Evolutionary conservation across 768 basidiomycete genomes (phyloP).

Genomic region (Suillus placidus): DNA sequence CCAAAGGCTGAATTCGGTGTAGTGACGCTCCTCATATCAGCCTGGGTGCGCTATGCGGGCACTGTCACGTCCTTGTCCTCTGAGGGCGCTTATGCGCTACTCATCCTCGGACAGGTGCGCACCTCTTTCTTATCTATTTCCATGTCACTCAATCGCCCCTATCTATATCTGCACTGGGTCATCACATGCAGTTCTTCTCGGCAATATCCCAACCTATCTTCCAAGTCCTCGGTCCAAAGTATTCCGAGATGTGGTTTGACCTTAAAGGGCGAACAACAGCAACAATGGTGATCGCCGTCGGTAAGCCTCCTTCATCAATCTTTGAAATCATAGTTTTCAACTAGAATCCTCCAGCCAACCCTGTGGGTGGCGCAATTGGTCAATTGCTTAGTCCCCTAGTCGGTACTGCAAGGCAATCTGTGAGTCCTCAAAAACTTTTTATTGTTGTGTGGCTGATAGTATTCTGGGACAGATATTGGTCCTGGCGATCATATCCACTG

Average conservation of each 20-base stretch:
- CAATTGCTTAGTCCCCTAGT: conserved; percentile 72
- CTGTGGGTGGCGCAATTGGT: conserved; percentile 71
- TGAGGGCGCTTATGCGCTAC: conserved; percentile 58
- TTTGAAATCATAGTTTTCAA: neutral
- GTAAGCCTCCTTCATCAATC: conserved; percentile 25
- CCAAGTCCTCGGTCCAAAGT: conserved; percentile 78
- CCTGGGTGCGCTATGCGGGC: conserved; percentile 80
- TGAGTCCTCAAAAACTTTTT: conserved; percentile 35
- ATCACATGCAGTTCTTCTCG: conserved; percentile 51
- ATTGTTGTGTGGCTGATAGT: neutral
- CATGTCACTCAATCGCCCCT: neutral
- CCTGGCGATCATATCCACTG: conserved; percentile 72
- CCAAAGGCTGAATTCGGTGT: conserved; percentile 64
- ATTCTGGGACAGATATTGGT: conserved; percentile 56
- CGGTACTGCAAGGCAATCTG: conserved; percentile 57
- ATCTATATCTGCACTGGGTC: too few relatives aligned
- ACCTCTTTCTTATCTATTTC: neutral
- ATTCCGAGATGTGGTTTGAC: conserved; percentile 85
- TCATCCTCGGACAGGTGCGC: conserved; percentile 71
- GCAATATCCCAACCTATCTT: conserved; percentile 71
- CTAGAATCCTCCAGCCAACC: conserved; percentile 56
- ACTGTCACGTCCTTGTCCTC: conserved; percentile 57
- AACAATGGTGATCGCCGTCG: conserved; percentile 59
- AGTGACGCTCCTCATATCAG: conserved; percentile 55
- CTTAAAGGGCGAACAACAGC: conserved; percentile 76